Percentiles rank a stretch among this genome's conserved stretches.
Evolutionary conservation across 2,329 filamentous ascomycete species (phyloP).

Genomic region (Penicillium corylophilum): DNA sequence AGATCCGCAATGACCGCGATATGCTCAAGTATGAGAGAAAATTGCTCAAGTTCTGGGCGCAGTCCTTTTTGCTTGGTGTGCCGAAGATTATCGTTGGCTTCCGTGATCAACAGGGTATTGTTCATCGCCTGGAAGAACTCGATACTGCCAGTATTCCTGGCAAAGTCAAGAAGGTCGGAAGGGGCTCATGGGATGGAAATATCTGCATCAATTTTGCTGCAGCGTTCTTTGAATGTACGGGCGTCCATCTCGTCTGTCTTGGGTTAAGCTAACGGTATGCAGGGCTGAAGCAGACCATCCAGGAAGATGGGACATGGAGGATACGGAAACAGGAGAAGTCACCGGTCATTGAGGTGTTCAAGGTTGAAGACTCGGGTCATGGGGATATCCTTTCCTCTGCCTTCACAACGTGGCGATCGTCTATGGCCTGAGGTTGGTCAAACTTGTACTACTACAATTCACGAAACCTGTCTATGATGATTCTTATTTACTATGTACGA

Average conservation of each 20-base stretch:
- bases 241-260: not conserved
- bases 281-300: slow-evolving; percentile 64
- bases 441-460: not conserved
- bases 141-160: slow-evolving; percentile 76
- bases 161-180: slow-evolving; percentile 66
- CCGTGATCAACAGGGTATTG: slow-evolving; percentile 68
- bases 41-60: slow-evolving; percentile 93
- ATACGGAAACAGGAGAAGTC: slow-evolving; percentile 67
- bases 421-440: not conserved
- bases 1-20: slow-evolving; percentile 67
- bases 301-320: slow-evolving; percentile 73
- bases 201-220: slow-evolving; percentile 89
- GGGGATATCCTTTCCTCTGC: slow-evolving; percentile 73
- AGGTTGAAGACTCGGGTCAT: slow-evolving; percentile 70
- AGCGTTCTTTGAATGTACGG: slow-evolving; percentile 72
- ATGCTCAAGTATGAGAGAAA: slow-evolving; percentile 80
- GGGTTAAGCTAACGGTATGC: slow-evolving; percentile 2
- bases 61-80: slow-evolving; percentile 90
- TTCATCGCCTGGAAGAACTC: slow-evolving; percentile 73
- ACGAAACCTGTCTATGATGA: not conserved
- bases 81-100: slow-evolving; percentile 91
- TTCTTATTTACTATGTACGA: not conserved
- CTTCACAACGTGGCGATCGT: slow-evolving; percentile 69
- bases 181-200: slow-evolving; percentile 82
- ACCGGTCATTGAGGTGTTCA: slow-evolving; percentile 69